Base-by-base conservation (phyloP, 164 flowering plant species). In the Tetracentron sinense region DNA sequence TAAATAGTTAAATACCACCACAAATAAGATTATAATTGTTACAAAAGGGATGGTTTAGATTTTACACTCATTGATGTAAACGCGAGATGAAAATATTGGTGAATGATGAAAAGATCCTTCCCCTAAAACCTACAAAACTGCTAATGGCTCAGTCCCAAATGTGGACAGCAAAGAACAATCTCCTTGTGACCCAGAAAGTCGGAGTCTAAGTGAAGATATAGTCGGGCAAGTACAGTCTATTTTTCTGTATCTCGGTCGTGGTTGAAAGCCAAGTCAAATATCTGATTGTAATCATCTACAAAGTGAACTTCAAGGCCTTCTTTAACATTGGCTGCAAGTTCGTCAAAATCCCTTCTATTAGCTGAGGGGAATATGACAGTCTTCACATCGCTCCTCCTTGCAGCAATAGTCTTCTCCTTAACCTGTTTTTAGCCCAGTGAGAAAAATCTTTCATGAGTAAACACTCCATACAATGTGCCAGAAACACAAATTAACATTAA, bases 371-470 rank as follows among this genome's bases (percentile, higher is more conserved):
- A 95, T 69, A 92, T 80, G 31, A 95, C 62, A 11, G 97, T 84
- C 74, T 85, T 92, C 76, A 95, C 91, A 21, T 63, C 83, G 22
- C 99, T 92, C 62, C 99, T 81, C 73, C 93, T 86, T 26, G 99
- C 99, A 27, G 97, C 99, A 65, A 92, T 92, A 1, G 97, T 84
- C 77, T 95, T 95, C 86, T 95, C 99, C 81, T 95, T 92, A 0
- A 95, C 97, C 97, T 94, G 82, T 60, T 65, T 53, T 29, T 61
- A 23, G 4, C 28, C 55, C 28, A 48, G 55, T 57, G 7, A 35
- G 29, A 51, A 49, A 51, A 23, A 10, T 15, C 22, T 6, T 29
- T 23, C 29, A 3, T 22, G 17, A 15, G 5, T 5, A 5, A 33
- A 30, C 5, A 22, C 25, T 38, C 14, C 5, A 23, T 21, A 26